Percentiles rank a stretch among this genome's conserved stretches.
phyloP scores from a whole-genome alignment of 257 asterid species.

The Leptodermis oblonga region DNA sequence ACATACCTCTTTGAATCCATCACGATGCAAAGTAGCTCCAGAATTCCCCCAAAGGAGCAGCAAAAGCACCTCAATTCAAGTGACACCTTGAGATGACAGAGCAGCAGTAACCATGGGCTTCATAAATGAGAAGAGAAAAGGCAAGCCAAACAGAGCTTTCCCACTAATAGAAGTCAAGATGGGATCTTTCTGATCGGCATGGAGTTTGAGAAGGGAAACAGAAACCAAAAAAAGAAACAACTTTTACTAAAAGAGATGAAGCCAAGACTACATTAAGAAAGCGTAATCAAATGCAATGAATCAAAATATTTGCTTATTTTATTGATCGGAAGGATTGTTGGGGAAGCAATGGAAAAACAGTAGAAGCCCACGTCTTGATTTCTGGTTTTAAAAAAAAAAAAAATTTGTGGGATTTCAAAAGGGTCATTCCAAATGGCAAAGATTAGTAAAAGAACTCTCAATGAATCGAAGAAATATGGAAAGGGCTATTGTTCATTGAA shows the following conservation, averaged over 20 bases:
- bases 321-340: not conserved
- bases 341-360: slow-evolving; percentile 7
- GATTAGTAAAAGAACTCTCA: slow-evolving; percentile 19
- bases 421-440: slow-evolving; percentile 34
- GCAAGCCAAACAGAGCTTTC: slow-evolving; percentile 11
- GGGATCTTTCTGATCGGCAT: slow-evolving; percentile 27
- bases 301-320: slow-evolving; percentile 25
- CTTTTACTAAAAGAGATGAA: slow-evolving; percentile 19
- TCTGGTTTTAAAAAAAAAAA: too few species aligned
- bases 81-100: slow-evolving; percentile 52
- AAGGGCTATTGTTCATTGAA: slow-evolving; percentile 45
- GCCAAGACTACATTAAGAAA: slow-evolving; percentile 18
- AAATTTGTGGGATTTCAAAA: slow-evolving; percentile 8
- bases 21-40: slow-evolving; percentile 21
- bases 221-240: slow-evolving; percentile 11
- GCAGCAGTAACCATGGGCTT: slow-evolving; percentile 31
- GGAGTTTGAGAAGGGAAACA: slow-evolving; percentile 17
- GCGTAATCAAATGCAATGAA: slow-evolving; percentile 38
- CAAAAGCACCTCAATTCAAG: slow-evolving; percentile 31
- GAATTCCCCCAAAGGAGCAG: slow-evolving; percentile 18
- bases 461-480: slow-evolving; percentile 25
- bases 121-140: slow-evolving; percentile 17
- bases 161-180: slow-evolving; percentile 28
- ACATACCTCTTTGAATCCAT: slow-evolving; percentile 51
- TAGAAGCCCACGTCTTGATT: slow-evolving; percentile 4